Base-by-base conservation (phyloP, 805 yeast species). In the Kodamaea laetipori region DNA sequence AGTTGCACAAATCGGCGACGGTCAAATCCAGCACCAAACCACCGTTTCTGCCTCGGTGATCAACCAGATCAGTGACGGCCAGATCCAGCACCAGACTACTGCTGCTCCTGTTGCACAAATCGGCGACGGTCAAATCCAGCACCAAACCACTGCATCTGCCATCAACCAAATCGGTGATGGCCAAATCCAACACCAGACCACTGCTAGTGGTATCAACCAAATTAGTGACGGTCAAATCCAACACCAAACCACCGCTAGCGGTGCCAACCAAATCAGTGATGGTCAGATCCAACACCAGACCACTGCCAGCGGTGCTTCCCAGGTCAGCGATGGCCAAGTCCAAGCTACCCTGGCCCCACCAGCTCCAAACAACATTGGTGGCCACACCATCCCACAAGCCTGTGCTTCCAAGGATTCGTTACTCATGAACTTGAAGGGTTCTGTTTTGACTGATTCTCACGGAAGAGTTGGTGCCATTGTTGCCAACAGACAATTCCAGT, bases 401-500 rank as follows among this genome's bases (percentile, higher is more conserved):
- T 57, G 63, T 43, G 48, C 48, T 17, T 48, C 55, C 16, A 6
- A 46, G 15, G 43, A 59, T 51, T 44, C 86, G 31, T 71, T 85
- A 56, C 68, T 80, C 36, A 70, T 84, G 75, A 68, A 72, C 32
- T 73, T 85, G 57, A 64, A 70, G 27, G 69, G 56, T 15, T 66
- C 81, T 52, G 57, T 78, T 36, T 71, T 85, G 57, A 74, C 69
- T 11, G 92, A 84, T 57, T 60, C 74, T 26, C 52, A 69, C 47
- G 85, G 85, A 34, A 80, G 92, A 76, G 67, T 84, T 52, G 90
- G 90, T 55, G 78, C 89, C 39, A 82, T 84, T 66, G 92, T 84
- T 55, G 82, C 90, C 41, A 84, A 84, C 81, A 76, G 85, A 73
- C 92, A 84, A 72, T 81, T 82, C 77, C 88, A 82, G 69, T 82